These are phyloP conservation scores for Blastobotrys mokoenaii DNA, from an alignment of 805 yeast genomes.

Conservation along the genomic window DNA sequence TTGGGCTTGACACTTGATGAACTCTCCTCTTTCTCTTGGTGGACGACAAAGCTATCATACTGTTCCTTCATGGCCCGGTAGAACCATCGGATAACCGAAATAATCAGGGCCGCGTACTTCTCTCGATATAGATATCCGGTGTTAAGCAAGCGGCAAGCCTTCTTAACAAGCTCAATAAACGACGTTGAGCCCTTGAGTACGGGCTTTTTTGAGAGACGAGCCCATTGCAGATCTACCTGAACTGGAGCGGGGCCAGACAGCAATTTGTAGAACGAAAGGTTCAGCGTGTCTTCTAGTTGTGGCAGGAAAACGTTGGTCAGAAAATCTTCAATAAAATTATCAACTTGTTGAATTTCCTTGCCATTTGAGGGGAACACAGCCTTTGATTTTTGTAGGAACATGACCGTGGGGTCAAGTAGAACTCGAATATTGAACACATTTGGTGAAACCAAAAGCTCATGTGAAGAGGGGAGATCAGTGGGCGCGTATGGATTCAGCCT, in stretches of 20 bases:
- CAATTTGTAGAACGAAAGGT: constrained; percentile 42
- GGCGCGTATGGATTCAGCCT: constrained; percentile 41
- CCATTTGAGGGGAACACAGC: constrained; percentile 29
- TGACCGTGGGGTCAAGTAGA: constrained; percentile 61
- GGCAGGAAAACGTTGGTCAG: constrained; percentile 60
- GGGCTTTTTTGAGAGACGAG: constrained; percentile 24
- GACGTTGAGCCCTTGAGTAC: constrained; percentile 36
- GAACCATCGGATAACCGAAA: constrained; percentile 20
- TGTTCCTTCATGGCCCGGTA: constrained; percentile 10
- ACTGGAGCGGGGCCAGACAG: constrained; percentile 35
- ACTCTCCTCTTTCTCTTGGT: constrained; percentile 11
- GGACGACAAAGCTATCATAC: constrained; percentile 13
- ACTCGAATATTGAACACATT: constrained; percentile 74
- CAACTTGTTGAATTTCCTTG: constrained; percentile 16
- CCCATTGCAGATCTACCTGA: constrained; percentile 27
- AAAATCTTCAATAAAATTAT: constrained; percentile 47
- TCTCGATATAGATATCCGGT: constrained; percentile 52
- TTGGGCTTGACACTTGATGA: constrained; percentile 3
- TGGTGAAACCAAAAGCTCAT: constrained; percentile 58
- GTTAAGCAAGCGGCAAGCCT: constrained; percentile 45
- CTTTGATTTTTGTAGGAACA: constrained; percentile 55
- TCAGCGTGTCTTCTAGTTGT: constrained; percentile 49
- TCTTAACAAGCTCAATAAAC: constrained; percentile 40
- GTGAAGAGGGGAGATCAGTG: constrained; percentile 48
- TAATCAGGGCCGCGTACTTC: constrained; percentile 39